A percentile compares a stretch with the other conserved stretches of the same genome.
Evolutionary conservation across 805 yeast species (phyloP).

Genomic region (Ogataea henricii): DNA sequence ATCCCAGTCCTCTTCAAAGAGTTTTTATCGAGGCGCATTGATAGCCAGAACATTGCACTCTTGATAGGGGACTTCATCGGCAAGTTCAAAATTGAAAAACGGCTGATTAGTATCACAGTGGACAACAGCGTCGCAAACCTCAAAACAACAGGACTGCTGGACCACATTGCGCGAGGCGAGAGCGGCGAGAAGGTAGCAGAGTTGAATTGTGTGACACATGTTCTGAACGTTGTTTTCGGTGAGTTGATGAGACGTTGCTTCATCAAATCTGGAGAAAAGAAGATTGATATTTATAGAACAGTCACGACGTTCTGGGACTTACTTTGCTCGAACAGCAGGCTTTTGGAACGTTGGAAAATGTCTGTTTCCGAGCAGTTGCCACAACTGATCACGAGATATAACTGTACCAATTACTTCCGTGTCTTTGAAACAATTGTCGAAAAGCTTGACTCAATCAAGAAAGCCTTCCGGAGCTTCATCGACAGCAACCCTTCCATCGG

Average conservation of each 20-base stretch:
- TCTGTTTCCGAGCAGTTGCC: background rate
- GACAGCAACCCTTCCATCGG: background rate
- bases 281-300: background rate
- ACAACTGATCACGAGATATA: background rate
- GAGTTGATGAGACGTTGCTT: background rate
- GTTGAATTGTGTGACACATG: conserved; percentile 3
- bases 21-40: too few relatives aligned
- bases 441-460: background rate
- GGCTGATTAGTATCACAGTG: conserved; percentile 1
- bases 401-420: conserved; percentile 1
- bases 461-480: background rate
- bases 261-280: background rate
- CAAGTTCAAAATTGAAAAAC: background rate
- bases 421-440: background rate
- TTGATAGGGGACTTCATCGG: background rate
- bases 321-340: background rate
- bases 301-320: background rate
- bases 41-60: background rate
- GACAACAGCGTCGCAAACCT: background rate
- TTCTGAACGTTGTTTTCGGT: background rate
- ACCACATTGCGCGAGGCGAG: background rate
- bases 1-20: background rate
- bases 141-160: background rate
- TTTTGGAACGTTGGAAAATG: background rate
- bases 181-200: background rate